Percentiles rank a stretch among this genome's conserved stretches.
phyloP scores from a whole-genome alignment of 805 yeast genomes.

The Myxozyma neotropica region DNA sequence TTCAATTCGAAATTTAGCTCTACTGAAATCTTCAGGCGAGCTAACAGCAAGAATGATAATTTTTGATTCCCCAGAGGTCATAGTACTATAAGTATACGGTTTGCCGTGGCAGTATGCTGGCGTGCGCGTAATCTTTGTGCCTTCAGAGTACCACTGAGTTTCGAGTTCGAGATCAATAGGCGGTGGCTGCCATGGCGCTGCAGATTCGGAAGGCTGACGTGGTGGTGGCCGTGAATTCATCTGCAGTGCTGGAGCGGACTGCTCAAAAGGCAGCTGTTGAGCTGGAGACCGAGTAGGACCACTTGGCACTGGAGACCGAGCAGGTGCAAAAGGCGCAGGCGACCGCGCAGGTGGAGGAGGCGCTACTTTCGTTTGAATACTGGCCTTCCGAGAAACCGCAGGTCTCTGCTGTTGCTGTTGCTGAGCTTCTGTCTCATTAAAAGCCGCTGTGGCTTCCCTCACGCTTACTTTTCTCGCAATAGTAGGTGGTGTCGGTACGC shows the following conservation, averaged over 20 bases:
- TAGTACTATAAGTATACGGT: conserved; percentile 34
- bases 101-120: conserved; percentile 39
- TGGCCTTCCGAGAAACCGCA: too few species aligned
- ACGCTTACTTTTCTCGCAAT: not conserved
- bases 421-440: too few species aligned
- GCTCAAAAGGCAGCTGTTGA: not conserved
- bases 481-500: not conserved
- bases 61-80: conserved; percentile 29
- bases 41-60: conserved; percentile 38
- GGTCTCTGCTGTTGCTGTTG: too few species aligned
- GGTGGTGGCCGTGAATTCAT: not conserved
- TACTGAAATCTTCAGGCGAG: conserved; percentile 40
- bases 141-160: conserved; percentile 36
- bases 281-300: too few species aligned
- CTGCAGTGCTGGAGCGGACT: not conserved
- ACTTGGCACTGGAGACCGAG: conserved; percentile 13
- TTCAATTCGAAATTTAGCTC: conserved; percentile 39
- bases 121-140: conserved; percentile 26
- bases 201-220: not conserved
- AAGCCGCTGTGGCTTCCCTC: not conserved
- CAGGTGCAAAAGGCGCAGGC: conserved; percentile 4
- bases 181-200: conserved; percentile 7
- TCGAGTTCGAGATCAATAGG: conserved; percentile 36
- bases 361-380: not conserved
- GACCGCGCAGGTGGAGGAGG: conserved; percentile 5